A percentile compares a stretch with the other conserved stretches of the same genome.
Evolutionary conservation across 169 alveolate genomes (phyloP).

Genomic region (Babesia bigemina): DNA sequence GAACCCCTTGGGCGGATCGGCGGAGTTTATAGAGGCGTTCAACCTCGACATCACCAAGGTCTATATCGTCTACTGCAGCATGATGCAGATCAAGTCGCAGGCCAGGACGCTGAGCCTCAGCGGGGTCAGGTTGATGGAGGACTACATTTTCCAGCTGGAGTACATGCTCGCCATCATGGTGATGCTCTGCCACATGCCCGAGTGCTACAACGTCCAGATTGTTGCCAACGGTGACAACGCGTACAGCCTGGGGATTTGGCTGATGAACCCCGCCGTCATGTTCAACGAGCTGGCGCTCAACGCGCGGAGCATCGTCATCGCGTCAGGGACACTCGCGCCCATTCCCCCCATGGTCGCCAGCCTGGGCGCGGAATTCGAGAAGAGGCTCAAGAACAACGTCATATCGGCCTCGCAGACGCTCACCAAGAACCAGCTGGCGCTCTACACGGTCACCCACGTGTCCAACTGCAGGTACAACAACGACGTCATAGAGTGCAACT

Average conservation of each 20-base stretch:
- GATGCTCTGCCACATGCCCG: constrained; percentile 43
- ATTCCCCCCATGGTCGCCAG: constrained; percentile 44
- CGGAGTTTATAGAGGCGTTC: constrained; percentile 23
- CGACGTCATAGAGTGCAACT: constrained; percentile 33
- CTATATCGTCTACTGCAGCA: constrained; percentile 29
- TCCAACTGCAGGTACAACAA: background rate
- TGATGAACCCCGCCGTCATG: constrained; percentile 41
- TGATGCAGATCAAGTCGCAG: constrained; percentile 22
- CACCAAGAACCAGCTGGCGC: constrained; percentile 32
- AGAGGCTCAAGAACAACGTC: constrained; percentile 18
- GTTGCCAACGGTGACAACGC: background rate
- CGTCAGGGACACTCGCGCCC: constrained; percentile 95
- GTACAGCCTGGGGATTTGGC: constrained; percentile 40
- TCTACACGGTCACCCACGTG: constrained; percentile 29
- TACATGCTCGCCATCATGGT: constrained; percentile 34
- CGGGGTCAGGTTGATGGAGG: constrained; percentile 18
- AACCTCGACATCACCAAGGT: constrained; percentile 22
- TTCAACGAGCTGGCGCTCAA: constrained; percentile 44
- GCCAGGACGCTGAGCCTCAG: background rate
- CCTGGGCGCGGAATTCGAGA: constrained; percentile 35
- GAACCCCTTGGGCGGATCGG: constrained; percentile 40
- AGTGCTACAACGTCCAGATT: constrained; percentile 42
- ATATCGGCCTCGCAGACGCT: constrained; percentile 44
- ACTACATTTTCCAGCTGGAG: constrained; percentile 23
- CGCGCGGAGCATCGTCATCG: constrained; percentile 83